Base-by-base conservation (phyloP, 495 filamentous ascomycete genomes). In the Aspergillus avenaceus region DNA sequence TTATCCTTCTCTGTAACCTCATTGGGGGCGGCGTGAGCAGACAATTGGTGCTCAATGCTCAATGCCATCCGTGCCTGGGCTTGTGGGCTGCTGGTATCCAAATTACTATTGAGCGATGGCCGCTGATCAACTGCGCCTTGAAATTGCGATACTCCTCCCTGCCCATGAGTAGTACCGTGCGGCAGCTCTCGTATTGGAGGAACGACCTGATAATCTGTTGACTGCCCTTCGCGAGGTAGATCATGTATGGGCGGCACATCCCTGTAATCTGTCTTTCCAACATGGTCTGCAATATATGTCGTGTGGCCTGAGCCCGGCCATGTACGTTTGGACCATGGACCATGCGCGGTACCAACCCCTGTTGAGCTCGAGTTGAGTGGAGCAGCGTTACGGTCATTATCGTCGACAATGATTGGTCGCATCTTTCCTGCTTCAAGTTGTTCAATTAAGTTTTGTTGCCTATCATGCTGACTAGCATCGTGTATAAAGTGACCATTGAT, bases 1-100 rank as follows among this genome's bases (percentile, higher is more conserved):
- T 96, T 93, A 41, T 96, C 90, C 65, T 93, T 96, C 64, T 97
- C 89, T 0, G 84, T 86, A 26, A 80, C 73, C n/a, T 71, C 73
- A 12, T 41, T 53, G 16, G 67, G 46, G 3, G 60, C 51, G 2
- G 62, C 51, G 8, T 61, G 71, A 5, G 52, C 52, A 18, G 72
- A 72, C 26, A 76, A 23, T 34, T 74, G 72, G 41, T 73, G 65
- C 27, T 76, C 72, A 26, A 76, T 73, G 44, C 62, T 74, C 12
- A 76, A 58, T 11, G 72, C 72, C 70, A 76, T 71, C 7, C 71
- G 60, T 18, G 72, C 72, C 36, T 76, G 71, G 4, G 69, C 66
- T 54, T 73, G 72, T 2, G 72, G 72, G 43, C 70, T 76, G 36
- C 48, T 72, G 2, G 68, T 67, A 38, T 76, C 71, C 47, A 73